phyloP scores from a whole-genome alignment of 1,284 basidiomycete genomes.

The Ustilago shanxiensis region DNA sequence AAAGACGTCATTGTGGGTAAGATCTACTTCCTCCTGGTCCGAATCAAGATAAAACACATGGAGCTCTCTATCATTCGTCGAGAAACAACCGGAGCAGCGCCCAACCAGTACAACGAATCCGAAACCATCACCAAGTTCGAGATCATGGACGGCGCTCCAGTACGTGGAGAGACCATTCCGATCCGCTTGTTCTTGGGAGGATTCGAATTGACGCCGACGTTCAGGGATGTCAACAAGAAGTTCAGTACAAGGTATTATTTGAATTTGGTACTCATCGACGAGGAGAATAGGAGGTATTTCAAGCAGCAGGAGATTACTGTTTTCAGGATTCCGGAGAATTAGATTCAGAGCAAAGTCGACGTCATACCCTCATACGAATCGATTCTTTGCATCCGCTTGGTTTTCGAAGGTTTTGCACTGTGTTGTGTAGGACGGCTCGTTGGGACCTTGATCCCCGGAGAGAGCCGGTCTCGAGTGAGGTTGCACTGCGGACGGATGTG shows the following conservation, averaged over 20 bases:
- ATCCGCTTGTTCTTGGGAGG: slow-evolving; percentile 97
- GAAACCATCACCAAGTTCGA: slow-evolving; percentile 99
- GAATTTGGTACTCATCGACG: slow-evolving; percentile 95
- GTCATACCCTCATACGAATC: slow-evolving; percentile 1
- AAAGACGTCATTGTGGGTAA: slow-evolving; percentile 99
- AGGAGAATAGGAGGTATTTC: slow-evolving; percentile 95
- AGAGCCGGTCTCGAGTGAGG: neutral
- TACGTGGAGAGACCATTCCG: slow-evolving; percentile 97
- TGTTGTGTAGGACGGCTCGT: neutral
- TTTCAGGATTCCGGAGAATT: slow-evolving; percentile 57
- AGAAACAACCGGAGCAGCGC: slow-evolving; percentile 87
- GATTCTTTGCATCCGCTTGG: neutral
- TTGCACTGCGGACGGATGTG: neutral
- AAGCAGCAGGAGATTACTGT: slow-evolving; percentile 74
- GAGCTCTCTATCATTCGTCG: slow-evolving; percentile 96
- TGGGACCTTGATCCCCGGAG: neutral
- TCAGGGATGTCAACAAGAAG: slow-evolving; percentile 99
- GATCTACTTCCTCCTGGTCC: slow-evolving; percentile 97
- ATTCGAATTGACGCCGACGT: slow-evolving; percentile 97
- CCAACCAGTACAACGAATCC: slow-evolving; percentile 98
- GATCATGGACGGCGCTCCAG: slow-evolving; percentile 81
- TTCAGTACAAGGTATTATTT: slow-evolving; percentile 93
- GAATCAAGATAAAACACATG: slow-evolving; percentile 99
- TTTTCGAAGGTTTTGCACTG: neutral
- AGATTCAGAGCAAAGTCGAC: neutral